Evolutionary conservation across 1,284 basidiomycete genomes (phyloP).

Genomic region (Abortiporus biennis): DNA sequence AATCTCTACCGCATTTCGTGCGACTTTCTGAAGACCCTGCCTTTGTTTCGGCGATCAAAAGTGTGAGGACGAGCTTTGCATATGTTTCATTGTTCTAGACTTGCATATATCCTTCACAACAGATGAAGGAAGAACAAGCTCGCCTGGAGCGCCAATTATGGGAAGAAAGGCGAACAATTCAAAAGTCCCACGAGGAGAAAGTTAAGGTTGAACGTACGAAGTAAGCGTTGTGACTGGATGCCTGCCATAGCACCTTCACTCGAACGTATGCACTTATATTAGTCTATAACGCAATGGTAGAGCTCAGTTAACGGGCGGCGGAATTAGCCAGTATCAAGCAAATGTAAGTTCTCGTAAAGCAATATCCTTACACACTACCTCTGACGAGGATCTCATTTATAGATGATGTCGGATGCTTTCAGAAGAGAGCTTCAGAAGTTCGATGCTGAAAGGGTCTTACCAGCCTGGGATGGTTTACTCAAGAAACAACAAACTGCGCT

Average conservation of each 20-base stretch:
- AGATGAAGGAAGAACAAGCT: conserved; percentile 62
- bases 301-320: conserved; percentile 55
- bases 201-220: conserved; percentile 59
- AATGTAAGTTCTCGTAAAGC: conserved; percentile 38
- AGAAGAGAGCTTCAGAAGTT: conserved; percentile 59
- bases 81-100: no score
- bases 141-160: conserved; percentile 58
- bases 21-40: conserved; percentile 43
- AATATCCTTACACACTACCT: not conserved
- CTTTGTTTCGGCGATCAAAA: conserved; percentile 40
- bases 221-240: conserved; percentile 32
- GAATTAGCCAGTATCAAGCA: conserved; percentile 62
- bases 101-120: no score
- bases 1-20: conserved; percentile 53
- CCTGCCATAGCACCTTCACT: not conserved
- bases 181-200: conserved; percentile 60
- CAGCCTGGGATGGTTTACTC: conserved; percentile 70
- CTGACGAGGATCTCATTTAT: conserved; percentile 6
- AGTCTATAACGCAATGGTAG: conserved; percentile 27
- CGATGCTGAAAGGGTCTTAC: conserved; percentile 55
- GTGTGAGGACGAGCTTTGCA: conserved; percentile 29
- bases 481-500: conserved; percentile 61
- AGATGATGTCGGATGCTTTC: conserved; percentile 60
- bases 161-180: conserved; percentile 55
- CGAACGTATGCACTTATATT: not conserved